Base-by-base conservation (phyloP, 2,329 filamentous ascomycete species). In the Penicillium crustosum region DNA sequence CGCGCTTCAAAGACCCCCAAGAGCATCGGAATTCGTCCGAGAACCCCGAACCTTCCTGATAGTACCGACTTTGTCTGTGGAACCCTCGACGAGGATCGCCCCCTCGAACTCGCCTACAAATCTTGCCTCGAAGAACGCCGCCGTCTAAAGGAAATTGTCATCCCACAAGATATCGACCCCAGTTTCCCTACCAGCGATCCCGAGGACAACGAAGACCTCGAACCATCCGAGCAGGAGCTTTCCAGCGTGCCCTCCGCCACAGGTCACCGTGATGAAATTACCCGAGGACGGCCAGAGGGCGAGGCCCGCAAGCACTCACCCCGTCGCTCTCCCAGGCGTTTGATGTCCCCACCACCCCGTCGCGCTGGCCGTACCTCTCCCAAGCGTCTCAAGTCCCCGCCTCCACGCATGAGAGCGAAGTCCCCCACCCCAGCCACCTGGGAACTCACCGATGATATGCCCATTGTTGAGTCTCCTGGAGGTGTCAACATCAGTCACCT, bases 41-140 rank as follows among this genome's bases (percentile, higher is more conserved):
- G 83, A 25, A 90, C 89, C 1, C 90, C 91, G 2, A 91, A 96
- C 70, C 81, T 99, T 12, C 94, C 94, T 1, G 94, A 99, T 74
- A 97, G 93, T 75, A 97, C 94, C 15, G 94, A 99, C 74, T 99
- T 99, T 65, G 94, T 99, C n/a, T 97, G 94, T 70, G 94, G 94
- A 58, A 99, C 94, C 1, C 82, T 99, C 21, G 94, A 99, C 65
- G 94, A 99, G 75, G 94, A 99, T 70, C 87, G 91, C 44, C 91
- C 92, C 3, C 78, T 97, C n/a, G 94, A 99, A 73, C 91, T 93
- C 65, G 93, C 91, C 0, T 99, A 97, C 73, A 83, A 96, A 55
- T 90, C 90, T 2, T 91, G 89, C 67, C 83, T 95, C 57, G 89
- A 93, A 68, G 87, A 90, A 55, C 88, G 90, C 64, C 89, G 92